Evolutionary conservation across 2,329 filamentous ascomycete species (phyloP), one percentile per base, ranked within the genome.

Genomic region (Colletotrichum sansevieriae): DNA sequence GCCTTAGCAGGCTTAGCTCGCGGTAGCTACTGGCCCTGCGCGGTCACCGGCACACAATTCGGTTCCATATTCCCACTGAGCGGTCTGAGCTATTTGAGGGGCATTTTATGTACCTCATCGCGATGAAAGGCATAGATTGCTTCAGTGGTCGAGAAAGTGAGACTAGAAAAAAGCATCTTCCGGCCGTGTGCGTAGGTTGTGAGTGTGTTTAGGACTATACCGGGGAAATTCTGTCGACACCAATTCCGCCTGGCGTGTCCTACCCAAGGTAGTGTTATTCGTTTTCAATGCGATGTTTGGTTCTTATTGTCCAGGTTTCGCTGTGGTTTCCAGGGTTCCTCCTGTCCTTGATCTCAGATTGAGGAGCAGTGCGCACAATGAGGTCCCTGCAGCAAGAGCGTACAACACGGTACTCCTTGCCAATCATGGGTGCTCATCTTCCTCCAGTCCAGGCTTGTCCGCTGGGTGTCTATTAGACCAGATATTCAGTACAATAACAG

Each of bases 21-120:
- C 18, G 13, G 54, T 59, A 44, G 25, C 51, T 39, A 11, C 22
- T 44, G 57, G 37, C 29, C 57, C 22, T 58, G 60, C 18, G 18
- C 65, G 60, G 65, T 44, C 41, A 37, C 60, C 54, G 60, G 65
- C 22, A 22, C 65, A 68, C 54, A 20, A 57, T 15, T 64, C 25
- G 22, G 51, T n/a, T 11, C 52, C 22, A 22, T 3, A 4, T 22
- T 22, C 22, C 22, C 22, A 22, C 18, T 59, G 55, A 47, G 44
- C 57, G 11, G 58, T 22, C 20, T 49, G 15, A 25, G 18, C 49
- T 15, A 18, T 41, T 58, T 20, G 11, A 49, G 13, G 22, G 22
- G 15, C n/a, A 18, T 6, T 44, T 44, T 12, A 37, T 7, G 35
- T 37, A 37, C 35, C 35, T 37, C 8, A 37, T 22, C 22, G 22